A percentile compares a stretch with the other conserved stretches of the same genome.
Evolutionary conservation across 2,329 filamentous ascomycete genomes (phyloP).

Genomic region (Phyllosticta citrichinensis): DNA sequence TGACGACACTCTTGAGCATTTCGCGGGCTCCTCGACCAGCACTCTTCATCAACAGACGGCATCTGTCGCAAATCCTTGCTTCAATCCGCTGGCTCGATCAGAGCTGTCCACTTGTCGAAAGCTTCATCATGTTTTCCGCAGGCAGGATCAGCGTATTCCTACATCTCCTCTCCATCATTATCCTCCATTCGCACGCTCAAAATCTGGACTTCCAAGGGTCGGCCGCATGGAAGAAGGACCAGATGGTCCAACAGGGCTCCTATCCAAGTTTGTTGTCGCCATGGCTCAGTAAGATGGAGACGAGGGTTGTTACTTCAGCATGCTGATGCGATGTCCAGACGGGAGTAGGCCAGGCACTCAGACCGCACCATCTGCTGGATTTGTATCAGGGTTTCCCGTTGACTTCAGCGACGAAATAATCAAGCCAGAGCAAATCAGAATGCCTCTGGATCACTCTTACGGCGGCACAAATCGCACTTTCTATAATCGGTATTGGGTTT

Average conservation of each 20-base stretch:
- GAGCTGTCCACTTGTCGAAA: neutral
- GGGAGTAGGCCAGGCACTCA: no score
- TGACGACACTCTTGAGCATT: neutral
- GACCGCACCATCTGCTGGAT: no score
- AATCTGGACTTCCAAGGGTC: neutral
- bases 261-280: no score
- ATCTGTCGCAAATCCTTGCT: neutral
- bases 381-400: neutral
- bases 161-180: neutral
- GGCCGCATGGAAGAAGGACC: no score
- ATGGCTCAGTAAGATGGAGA: no score
- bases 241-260: no score
- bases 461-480: conserved; percentile 22
- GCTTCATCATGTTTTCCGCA: neutral
- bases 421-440: conserved; percentile 22
- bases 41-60: neutral
- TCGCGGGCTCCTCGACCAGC: neutral
- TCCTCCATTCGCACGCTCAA: neutral
- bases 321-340: no score
- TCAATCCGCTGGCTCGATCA: neutral
- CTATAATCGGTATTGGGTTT: conserved; percentile 29
- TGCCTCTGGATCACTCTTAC: conserved; percentile 27
- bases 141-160: neutral
- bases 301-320: no score
- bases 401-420: neutral